Base-by-base conservation (phyloP, 2,329 filamentous ascomycete genomes). In the Exophiala oligosperma region DNA sequence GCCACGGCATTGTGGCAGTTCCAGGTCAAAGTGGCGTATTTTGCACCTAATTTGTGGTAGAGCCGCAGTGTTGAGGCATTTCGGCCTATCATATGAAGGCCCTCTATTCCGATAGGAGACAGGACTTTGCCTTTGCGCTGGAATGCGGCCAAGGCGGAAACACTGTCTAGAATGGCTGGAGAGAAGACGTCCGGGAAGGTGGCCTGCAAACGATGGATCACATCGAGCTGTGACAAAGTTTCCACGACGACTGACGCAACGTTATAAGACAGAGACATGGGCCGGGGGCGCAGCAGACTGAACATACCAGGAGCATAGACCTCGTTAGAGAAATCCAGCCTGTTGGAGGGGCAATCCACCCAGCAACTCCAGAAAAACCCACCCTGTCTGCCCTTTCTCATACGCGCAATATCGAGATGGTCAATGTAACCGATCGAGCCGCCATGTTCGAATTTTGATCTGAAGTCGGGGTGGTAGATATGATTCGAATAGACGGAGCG, bases 331-430 rank as follows among this genome's bases (percentile, higher is more conserved):
- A 68, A 67, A 51, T 68, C 62, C 35, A 61, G 58, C 48, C 83
- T 84, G 67, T 93, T 85, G 12, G 73, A 71, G 0, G 92, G 91
- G 69, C 92, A 97, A 0, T 84, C 84, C 40, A 89, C 85, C 67
- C 81, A 97, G 9, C 94, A 90, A 70, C 88, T 92, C 93, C 92
- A 97, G 71, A 97, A 97, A 14, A 90, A 86, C 53, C 92, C 93
- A 38, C 92, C 91, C 23, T 54, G 51, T 38, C 37, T 40, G 1
- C 92, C 92, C 47, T 84, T 72, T 37, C 83, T 80, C 48, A 96
- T 79, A 4, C 92, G 84, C 1, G 88, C 86, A 9, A 96, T 76
- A 72, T 97, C 93, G 49, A 93, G 86, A 65, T 97, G 90, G 2
- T 80, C 17, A 17, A 17, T 17, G 17, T 17, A 17, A 17, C 17